A percentile compares a stretch with the other conserved stretches of the same genome.
Evolutionary conservation across 345 rosid genomes (phyloP).

Genomic region (Populus alba): DNA sequence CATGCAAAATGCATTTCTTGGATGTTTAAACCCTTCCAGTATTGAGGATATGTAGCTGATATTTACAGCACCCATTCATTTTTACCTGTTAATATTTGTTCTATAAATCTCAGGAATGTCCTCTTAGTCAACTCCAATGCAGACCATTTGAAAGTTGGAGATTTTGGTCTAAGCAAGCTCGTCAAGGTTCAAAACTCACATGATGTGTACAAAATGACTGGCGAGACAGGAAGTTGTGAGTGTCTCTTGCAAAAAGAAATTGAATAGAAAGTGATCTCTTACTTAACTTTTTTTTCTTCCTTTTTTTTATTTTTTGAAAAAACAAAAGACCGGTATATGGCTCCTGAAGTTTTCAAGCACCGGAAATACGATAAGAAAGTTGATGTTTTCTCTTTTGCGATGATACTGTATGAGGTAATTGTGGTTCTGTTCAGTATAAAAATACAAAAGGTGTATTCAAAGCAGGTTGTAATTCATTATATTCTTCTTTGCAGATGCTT

Average conservation of each 20-base stretch:
- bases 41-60: background rate
- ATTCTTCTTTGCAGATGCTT: slow-evolving; percentile 64
- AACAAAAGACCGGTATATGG: slow-evolving; percentile 91
- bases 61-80: background rate
- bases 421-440: background rate
- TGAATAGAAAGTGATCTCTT: slow-evolving; percentile 5
- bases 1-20: background rate
- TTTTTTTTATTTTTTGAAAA: slow-evolving; percentile 16
- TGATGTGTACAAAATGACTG: slow-evolving; percentile 99
- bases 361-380: slow-evolving; percentile 96
- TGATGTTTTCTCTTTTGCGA: slow-evolving; percentile 96
- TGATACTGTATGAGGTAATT: slow-evolving; percentile 91
- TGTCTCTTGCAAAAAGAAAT: slow-evolving; percentile 16
- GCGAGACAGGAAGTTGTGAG: slow-evolving; percentile 99
- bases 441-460: slow-evolving; percentile 12
- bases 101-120: slow-evolving; percentile 66
- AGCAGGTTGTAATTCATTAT: slow-evolving; percentile 16
- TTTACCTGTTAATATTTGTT: slow-evolving; percentile 7
- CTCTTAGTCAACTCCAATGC: slow-evolving; percentile 92
- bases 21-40: background rate
- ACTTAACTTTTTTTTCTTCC: slow-evolving; percentile 16
- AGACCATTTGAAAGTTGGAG: slow-evolving; percentile 97
- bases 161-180: slow-evolving; percentile 97
- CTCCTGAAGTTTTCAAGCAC: slow-evolving; percentile 99
- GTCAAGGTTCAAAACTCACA: slow-evolving; percentile 93